Evolutionary conservation across 805 yeast genomes (phyloP).

Genomic region (Wickerhamomyces chambardii): DNA sequence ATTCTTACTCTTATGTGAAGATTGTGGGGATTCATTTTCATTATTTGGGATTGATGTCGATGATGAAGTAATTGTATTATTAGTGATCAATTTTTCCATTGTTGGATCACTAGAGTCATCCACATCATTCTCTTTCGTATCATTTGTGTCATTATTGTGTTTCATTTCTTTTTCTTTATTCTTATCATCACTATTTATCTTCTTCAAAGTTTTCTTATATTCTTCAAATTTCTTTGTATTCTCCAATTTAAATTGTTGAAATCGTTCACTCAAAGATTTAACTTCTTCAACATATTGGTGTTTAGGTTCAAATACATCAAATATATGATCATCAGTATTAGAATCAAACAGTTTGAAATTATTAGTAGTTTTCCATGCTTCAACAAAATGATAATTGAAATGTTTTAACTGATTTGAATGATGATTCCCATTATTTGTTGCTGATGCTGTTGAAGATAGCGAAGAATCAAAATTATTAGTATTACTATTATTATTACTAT

Average conservation of each 20-base stretch:
- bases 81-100: too few species aligned
- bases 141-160: neutral
- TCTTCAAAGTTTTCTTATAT: conserved; percentile 6
- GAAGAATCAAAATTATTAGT: too few species aligned
- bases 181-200: conserved; percentile 1
- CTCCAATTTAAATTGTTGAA: conserved; percentile 22
- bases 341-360: conserved; percentile 46
- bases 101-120: too few species aligned
- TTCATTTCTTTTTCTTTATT: conserved; percentile 2
- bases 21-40: too few species aligned
- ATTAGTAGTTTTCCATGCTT: conserved; percentile 43
- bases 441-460: conserved; percentile 1
- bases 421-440: neutral
- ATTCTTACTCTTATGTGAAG: neutral
- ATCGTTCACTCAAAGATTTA: conserved; percentile 13
- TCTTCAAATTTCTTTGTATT: conserved; percentile 17
- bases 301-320: conserved; percentile 48
- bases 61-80: too few species aligned
- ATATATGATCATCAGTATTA: conserved; percentile 60
- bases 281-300: conserved; percentile 21
- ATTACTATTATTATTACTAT: too few species aligned
- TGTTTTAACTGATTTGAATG: conserved; percentile 23
- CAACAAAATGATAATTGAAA: conserved; percentile 37
- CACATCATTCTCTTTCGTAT: neutral
- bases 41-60: too few species aligned